A percentile compares a stretch with the other conserved stretches of the same genome.
Evolutionary conservation across 768 basidiomycete genomes (phyloP).

Genomic region (Gloeophyllum trabeum): DNA sequence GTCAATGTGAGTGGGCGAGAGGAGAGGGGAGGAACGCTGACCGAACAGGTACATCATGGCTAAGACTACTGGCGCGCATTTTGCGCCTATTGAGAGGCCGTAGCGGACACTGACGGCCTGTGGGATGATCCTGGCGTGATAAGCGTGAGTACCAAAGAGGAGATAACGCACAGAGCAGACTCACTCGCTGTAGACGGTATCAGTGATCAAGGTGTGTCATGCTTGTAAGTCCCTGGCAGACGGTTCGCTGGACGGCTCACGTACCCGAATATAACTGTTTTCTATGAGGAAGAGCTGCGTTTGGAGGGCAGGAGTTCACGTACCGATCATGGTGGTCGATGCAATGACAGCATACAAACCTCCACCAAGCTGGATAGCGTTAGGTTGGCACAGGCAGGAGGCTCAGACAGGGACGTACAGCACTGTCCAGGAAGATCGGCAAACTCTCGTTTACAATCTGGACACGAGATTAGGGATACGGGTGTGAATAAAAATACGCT

Average conservation of each 20-base stretch:
- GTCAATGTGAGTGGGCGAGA: not conserved
- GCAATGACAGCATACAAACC: constrained; percentile 68
- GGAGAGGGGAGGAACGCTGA: constrained; percentile 10
- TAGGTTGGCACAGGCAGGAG: not conserved
- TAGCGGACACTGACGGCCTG: constrained; percentile 68
- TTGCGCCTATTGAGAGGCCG: constrained; percentile 44
- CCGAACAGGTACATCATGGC: constrained; percentile 38
- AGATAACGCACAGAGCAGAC: not conserved
- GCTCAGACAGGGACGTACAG: constrained; percentile 22
- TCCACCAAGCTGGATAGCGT: constrained; percentile 35
- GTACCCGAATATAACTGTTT: constrained; percentile 72
- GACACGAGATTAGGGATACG: not conserved
- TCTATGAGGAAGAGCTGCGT: constrained; percentile 1
- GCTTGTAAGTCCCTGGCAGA: not conserved
- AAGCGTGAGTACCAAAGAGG: not conserved
- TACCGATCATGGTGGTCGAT: constrained; percentile 68
- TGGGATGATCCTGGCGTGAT: constrained; percentile 38
- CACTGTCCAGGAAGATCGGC: constrained; percentile 73
- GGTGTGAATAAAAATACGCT: no score
- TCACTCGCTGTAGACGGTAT: not conserved
- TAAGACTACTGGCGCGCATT: constrained; percentile 38
- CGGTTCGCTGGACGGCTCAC: constrained; percentile 9
- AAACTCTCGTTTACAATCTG: constrained; percentile 78
- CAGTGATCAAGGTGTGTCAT: not conserved
- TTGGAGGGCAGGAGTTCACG: constrained; percentile 5